Evolutionary conservation across 1,284 basidiomycete genomes (phyloP).

Genomic region (Retiboletus flavoniger): DNA sequence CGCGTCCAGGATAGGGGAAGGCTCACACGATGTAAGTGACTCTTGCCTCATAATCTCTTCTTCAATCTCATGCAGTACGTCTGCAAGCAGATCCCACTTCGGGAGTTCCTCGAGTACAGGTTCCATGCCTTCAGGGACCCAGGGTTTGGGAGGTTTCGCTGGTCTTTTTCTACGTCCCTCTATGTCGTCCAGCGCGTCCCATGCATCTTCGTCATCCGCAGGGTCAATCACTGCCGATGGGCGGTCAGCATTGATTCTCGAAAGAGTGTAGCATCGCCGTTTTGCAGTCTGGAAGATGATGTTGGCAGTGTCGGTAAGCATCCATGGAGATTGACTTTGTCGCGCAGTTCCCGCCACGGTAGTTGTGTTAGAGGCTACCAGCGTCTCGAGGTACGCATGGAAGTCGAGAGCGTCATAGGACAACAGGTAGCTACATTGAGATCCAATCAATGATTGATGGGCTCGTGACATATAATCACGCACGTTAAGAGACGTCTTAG

Average conservation of each 20-base stretch:
- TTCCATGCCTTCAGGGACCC: slow-evolving; percentile 80
- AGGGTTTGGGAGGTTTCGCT: slow-evolving; percentile 35
- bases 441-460: not conserved
- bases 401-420: slow-evolving; percentile 92
- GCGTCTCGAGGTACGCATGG: slow-evolving; percentile 88
- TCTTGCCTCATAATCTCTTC: slow-evolving; percentile 74
- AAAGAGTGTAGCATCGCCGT: slow-evolving; percentile 70
- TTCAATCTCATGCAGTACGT: slow-evolving; percentile 90
- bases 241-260: slow-evolving; percentile 31
- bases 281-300: slow-evolving; percentile 85
- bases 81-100: slow-evolving; percentile 88
- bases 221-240: slow-evolving; percentile 25
- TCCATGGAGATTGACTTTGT: slow-evolving; percentile 79
- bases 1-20: slow-evolving; percentile 18
- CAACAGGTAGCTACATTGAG: slow-evolving; percentile 60
- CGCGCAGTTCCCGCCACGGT: slow-evolving; percentile 50
- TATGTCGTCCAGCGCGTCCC: slow-evolving; percentile 62
- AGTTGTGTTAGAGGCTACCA: slow-evolving; percentile 74
- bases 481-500: slow-evolving; percentile 83
- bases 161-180: slow-evolving; percentile 40
- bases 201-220: slow-evolving; percentile 67
- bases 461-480: slow-evolving; percentile 24
- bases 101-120: slow-evolving; percentile 92
- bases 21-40: slow-evolving; percentile 37
- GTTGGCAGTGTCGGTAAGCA: slow-evolving; percentile 88